Evolutionary conservation across 2,329 filamentous ascomycete genomes (phyloP), one percentile per base, ranked within the genome.

Genomic region (Ophiostoma australiae): DNA sequence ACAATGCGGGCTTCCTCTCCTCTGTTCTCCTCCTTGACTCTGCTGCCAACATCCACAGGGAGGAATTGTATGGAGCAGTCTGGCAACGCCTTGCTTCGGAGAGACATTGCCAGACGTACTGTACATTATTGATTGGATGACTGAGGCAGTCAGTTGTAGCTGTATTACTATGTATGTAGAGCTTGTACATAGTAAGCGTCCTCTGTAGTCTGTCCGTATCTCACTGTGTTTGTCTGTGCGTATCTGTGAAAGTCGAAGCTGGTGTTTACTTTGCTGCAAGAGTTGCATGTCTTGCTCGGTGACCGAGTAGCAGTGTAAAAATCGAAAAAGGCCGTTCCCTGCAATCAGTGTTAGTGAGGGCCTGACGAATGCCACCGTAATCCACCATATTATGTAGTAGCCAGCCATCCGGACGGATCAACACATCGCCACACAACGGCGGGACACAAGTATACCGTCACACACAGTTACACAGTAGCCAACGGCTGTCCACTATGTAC

Each of bases 101-200:
- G 23, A 58, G 23, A 58, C 52, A 58, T 58, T 58, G 23, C 52
- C 23, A 58, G 52, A 58, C 52, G 52, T 58, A 58, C 52, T 58
- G 52, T 58, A 58, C 52, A 58, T 58, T 31, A 27, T 11, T 27
- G n/a, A 58, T 58, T 58, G 23, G 52, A 58, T 48, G 44, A 20
- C 44, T n/a, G 44, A 48, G 44, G 44, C 17, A 10, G 37, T 39
- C 37, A 2, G 17, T 48, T 20, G 44, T n/a, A 48, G 44, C 44
- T 48, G 44, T 44, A 48, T n/a, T n/a, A 31, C 27, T 31, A 31
- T 31, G 27, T 31, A 31, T n/a, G n/a, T n/a, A n/a, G n/a, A n/a
- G n/a, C 27, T 31, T 31, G 27, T 31, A 31, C 27, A 31, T 31
- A 31, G 27, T 31, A 31, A 31, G 27, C 27, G 27, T 31, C 27